phyloP scores from a whole-genome alignment of 495 filamentous ascomycete genomes.

The Pseudomonodictys pantanalensis region DNA sequence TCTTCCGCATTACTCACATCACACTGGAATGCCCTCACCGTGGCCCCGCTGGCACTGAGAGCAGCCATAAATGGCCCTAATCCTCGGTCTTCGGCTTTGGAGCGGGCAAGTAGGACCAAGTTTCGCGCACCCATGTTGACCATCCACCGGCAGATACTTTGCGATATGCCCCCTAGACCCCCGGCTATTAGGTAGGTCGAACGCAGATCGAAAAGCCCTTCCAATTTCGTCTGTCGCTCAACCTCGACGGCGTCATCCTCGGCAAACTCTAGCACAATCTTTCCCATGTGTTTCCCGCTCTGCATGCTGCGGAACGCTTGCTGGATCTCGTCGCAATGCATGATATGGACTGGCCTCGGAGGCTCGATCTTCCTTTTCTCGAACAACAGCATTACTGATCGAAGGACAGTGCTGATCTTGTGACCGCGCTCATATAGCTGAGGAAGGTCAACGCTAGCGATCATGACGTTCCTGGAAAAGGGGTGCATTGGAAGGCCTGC shows the following conservation, averaged over 20 bases:
- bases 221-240: neutral
- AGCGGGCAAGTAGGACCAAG: constrained; percentile 25
- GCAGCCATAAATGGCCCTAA: neutral
- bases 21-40: neutral
- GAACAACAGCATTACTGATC: too few relatives aligned
- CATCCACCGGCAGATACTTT: constrained; percentile 28
- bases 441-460: too few relatives aligned
- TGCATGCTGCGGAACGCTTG: constrained; percentile 4
- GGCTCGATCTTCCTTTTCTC: too few relatives aligned
- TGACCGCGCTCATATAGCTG: too few relatives aligned
- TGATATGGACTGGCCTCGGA: too few relatives aligned
- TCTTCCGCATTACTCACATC: neutral
- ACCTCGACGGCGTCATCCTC: constrained; percentile 1
- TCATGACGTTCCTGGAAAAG: neutral
- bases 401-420: too few relatives aligned
- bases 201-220: neutral
- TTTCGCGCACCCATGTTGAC: constrained; percentile 20
- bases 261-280: constrained; percentile 7
- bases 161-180: constrained; percentile 29
- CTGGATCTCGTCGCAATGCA: too few relatives aligned
- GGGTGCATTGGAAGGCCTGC: neutral
- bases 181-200: constrained; percentile 18
- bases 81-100: neutral
- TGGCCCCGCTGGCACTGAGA: neutral
- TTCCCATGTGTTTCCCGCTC: neutral